Percentiles rank a stretch among this genome's conserved stretches.
Conservation (phyloP, 495 filamentous ascomycete species). For the Penicillium silybi region DNA sequence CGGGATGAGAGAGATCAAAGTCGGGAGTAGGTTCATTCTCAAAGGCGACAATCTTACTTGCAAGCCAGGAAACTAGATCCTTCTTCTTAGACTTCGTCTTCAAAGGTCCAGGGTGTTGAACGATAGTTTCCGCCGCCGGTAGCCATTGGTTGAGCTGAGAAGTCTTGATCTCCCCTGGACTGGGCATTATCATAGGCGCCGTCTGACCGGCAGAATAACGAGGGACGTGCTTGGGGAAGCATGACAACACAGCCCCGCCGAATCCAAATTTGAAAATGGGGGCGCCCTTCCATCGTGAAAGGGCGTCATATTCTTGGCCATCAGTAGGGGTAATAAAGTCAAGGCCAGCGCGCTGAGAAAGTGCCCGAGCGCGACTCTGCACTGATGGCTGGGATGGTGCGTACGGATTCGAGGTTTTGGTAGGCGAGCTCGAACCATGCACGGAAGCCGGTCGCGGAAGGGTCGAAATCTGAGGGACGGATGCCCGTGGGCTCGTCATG, state of each 20-base stretch:
- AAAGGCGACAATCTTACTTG: constrained; percentile 63
- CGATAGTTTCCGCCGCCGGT: constrained; percentile 63
- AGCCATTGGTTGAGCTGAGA: constrained; percentile 64
- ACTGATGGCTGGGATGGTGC: constrained; percentile 25
- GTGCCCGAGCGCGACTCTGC: constrained; percentile 29
- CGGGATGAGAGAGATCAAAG: constrained; percentile 45
- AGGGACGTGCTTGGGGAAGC: constrained; percentile 84
- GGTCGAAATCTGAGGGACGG: constrained; percentile 47
- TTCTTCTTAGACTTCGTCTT: constrained; percentile 93
- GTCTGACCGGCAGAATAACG: constrained; percentile 72
- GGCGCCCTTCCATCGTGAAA: constrained; percentile 84
- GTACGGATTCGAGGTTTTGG: constrained; percentile 35
- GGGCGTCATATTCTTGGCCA: constrained; percentile 71
- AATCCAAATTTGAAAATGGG: constrained; percentile 87
- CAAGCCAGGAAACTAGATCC: constrained; percentile 81
- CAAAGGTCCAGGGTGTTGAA: constrained; percentile 85
- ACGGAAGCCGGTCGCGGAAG: constrained; percentile 67
- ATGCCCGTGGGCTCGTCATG: constrained; percentile 48
- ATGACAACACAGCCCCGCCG: constrained; percentile 75
- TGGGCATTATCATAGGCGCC: constrained; percentile 74
- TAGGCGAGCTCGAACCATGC: constrained; percentile 51
- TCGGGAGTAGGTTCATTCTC: constrained; percentile 56
- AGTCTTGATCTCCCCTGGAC: constrained; percentile 78
- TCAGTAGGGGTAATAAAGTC: constrained; percentile 66
- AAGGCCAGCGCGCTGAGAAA: constrained; percentile 41